Conservation (phyloP, 2,329 filamentous ascomycete genomes). For the Curvularia sp. region DNA sequence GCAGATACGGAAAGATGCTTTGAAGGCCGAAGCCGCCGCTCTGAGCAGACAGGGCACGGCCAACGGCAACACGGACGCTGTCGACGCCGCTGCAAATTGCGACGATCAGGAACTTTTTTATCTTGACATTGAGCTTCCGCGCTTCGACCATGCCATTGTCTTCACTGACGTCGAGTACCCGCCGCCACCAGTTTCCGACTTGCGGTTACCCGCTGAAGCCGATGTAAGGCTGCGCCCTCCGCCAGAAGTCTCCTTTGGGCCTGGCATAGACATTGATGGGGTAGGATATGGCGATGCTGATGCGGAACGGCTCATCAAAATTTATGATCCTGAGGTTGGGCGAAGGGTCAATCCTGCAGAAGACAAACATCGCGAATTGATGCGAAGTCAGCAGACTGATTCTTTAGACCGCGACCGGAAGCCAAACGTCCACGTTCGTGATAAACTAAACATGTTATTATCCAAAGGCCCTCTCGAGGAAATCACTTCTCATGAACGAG, state of each 20-base stretch:
- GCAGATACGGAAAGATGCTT: slow-evolving; percentile 61
- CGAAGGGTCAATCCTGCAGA: slow-evolving; percentile 92
- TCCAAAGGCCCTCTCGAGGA: slow-evolving; percentile 91
- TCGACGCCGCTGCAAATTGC: slow-evolving; percentile 13
- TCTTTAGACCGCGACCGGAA: slow-evolving; percentile 94
- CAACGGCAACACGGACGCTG: slow-evolving; percentile 34
- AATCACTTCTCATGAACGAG: slow-evolving; percentile 88
- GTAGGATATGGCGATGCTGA: slow-evolving; percentile 60
- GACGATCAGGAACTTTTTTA: slow-evolving; percentile 72
- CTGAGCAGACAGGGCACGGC: slow-evolving; percentile 47
- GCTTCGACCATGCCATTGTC: slow-evolving; percentile 94
- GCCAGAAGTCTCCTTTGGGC: slow-evolving; percentile 87
- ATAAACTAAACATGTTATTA: slow-evolving; percentile 90
- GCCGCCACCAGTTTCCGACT: slow-evolving; percentile 78
- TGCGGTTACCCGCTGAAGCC: slow-evolving; percentile 67
- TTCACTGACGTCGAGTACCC: slow-evolving; percentile 95
- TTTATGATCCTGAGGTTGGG: slow-evolving; percentile 93
- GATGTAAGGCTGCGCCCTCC: slow-evolving; percentile 78
- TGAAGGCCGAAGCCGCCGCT: slow-evolving; percentile 44
- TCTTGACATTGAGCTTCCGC: slow-evolving; percentile 87
- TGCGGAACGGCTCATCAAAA: slow-evolving; percentile 73
- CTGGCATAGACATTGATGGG: slow-evolving; percentile 78
- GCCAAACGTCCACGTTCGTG: slow-evolving; percentile 92
- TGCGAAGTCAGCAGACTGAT: slow-evolving; percentile 91
- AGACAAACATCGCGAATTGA: slow-evolving; percentile 89